A percentile compares a stretch with the other conserved stretches of the same genome.
Evolutionary conservation across 2,329 filamentous ascomycete species (phyloP).

Genomic region (Ustulina deusta): DNA sequence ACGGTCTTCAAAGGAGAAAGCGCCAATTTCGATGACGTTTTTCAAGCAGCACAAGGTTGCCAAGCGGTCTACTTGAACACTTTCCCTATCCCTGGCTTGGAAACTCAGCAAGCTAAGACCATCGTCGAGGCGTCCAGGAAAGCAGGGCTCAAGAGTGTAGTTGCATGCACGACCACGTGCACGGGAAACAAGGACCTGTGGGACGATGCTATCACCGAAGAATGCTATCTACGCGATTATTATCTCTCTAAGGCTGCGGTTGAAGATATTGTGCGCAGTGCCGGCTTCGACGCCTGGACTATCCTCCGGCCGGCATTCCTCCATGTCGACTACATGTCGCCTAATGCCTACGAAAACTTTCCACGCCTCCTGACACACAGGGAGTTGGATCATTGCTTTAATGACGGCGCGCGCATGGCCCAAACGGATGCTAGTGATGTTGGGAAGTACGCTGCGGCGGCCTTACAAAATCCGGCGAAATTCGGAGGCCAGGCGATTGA

Average conservation of each 20-base stretch:
- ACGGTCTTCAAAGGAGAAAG: constrained; percentile 55
- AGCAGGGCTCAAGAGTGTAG: constrained; percentile 50
- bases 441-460: constrained; percentile 51
- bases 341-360: constrained; percentile 45
- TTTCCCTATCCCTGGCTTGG: constrained; percentile 42
- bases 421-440: constrained; percentile 50
- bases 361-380: constrained; percentile 46
- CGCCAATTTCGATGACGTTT: constrained; percentile 49
- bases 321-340: constrained; percentile 47
- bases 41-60: constrained; percentile 52
- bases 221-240: too few relatives aligned
- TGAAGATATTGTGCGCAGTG: constrained; percentile 50
- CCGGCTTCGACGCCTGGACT: constrained; percentile 49
- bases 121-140: constrained; percentile 50
- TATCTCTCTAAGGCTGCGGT: too few relatives aligned
- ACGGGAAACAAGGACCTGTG: constrained; percentile 42
- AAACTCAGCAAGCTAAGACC: constrained; percentile 49
- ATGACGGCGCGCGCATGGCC: constrained; percentile 42
- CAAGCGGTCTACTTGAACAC: constrained; percentile 46
- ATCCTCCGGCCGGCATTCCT: constrained; percentile 52
- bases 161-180: constrained; percentile 46
- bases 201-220: constrained; percentile 39
- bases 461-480: constrained; percentile 48
- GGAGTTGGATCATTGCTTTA: constrained; percentile 46
- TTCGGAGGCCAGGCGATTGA: constrained; percentile 51